Evolutionary conservation across 495 filamentous ascomycete species (phyloP), one percentile per base, ranked within the genome.

Genomic region (Parachaetomium inaequale): DNA sequence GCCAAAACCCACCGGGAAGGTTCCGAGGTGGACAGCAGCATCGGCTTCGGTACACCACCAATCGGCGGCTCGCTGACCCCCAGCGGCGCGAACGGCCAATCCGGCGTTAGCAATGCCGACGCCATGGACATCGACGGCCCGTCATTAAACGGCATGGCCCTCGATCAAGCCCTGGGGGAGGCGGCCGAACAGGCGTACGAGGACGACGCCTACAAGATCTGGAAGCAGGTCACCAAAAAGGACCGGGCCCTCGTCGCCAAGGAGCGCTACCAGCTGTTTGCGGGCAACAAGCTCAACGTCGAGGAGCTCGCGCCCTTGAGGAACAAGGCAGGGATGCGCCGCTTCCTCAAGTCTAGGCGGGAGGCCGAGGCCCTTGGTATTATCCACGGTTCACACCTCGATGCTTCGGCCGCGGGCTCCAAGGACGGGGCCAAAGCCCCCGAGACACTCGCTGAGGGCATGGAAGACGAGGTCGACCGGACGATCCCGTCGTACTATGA

Each of bases 181-280:
- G 80, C 80, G 28, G 81, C 80, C 7, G 80, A 84, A 38, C 78
- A 84, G 63, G 75, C 72, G 4, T 80, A 73, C 52, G 83, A 96
- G 64, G 93, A 97, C 66, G 85, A 90, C 1, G 93, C 96, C 66
- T 96, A 93, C 77, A 95, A 95, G 70, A 90, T 92, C 43, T 99
- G 94, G 94, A 99, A 98, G 78, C 93, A 96, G 72, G 90, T 96
- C 40, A 99, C 94, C 3, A 97, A 97, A 75, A 96, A 95, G 72
- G 92, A 95, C 63, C 86, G 94, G 49, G 94, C 94, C n/a, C 77
- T 89, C 15, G 85, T 93, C 42, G 92, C 94, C 11, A 86, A 82
- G 61, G 83, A 87, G 61, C 79, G 94, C 26, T 88, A 93, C 74
- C 87, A 90, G 50, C 81, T 98, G 23, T 93, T 99, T 70, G 85